These are phyloP conservation scores for Talaromyces sp. DNA, from an alignment of 2,329 filamentous ascomycete genomes.

Conservation along the genomic window DNA sequence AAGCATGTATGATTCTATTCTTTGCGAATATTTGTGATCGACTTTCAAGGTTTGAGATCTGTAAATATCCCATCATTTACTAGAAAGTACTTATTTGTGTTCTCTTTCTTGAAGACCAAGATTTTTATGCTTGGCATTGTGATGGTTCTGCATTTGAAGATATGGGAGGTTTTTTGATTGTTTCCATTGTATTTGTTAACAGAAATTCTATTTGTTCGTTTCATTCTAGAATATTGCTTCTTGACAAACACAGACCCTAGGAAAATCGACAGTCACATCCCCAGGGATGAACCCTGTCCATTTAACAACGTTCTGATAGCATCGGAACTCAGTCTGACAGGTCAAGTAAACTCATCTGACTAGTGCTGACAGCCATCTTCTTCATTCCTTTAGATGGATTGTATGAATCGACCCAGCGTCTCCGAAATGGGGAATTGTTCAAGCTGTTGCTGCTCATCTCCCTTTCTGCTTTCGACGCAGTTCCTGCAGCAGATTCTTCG, in stretches of 20 bases:
- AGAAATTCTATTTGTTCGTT: background rate
- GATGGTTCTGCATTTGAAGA: background rate
- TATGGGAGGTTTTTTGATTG: background rate
- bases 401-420: conserved; percentile 1
- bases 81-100: background rate
- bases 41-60: background rate
- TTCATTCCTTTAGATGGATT: conserved; percentile 2
- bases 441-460: background rate
- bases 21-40: background rate
- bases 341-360: conserved; percentile 6
- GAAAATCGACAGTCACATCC: background rate
- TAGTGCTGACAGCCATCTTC: background rate
- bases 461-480: background rate
- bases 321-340: background rate
- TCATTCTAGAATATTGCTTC: background rate
- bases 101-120: background rate
- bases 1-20: background rate
- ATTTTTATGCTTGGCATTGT: background rate
- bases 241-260: background rate
- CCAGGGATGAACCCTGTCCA: background rate
- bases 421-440: background rate
- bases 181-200: background rate
- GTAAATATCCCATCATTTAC: background rate
- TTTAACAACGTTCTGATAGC: background rate
- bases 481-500: background rate